Evolutionary conservation across 2,329 filamentous ascomycete genomes (phyloP).

Genomic region (Trichoderma sp.): DNA sequence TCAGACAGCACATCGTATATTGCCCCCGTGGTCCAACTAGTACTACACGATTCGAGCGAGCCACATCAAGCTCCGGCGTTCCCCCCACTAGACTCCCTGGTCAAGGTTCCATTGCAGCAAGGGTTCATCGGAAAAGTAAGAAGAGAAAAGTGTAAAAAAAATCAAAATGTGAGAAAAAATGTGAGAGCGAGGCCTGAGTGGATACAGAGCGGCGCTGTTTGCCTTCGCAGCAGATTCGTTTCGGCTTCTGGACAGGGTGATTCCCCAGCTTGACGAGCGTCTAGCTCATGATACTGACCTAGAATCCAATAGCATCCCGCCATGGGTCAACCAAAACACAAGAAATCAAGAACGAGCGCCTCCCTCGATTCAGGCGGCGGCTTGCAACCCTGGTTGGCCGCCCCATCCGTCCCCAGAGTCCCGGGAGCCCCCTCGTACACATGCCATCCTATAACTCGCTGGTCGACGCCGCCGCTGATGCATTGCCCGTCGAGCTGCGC

Average conservation of each 20-base stretch:
- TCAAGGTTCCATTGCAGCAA: constrained; percentile 15
- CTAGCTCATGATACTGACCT: not conserved
- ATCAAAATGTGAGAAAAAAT: not conserved
- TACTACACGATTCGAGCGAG: constrained; percentile 14
- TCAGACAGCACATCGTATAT: constrained; percentile 8
- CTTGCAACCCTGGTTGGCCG: not conserved
- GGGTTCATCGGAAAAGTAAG: constrained; percentile 12
- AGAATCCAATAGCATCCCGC: constrained; percentile 4
- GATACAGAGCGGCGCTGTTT: not conserved
- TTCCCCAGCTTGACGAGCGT: not conserved
- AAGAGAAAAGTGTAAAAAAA: not conserved
- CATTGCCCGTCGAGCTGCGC: constrained; percentile 13
- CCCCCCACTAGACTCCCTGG: constrained; percentile 1
- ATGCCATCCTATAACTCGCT: constrained; percentile 18
- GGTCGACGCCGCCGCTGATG: constrained; percentile 13
- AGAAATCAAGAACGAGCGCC: not conserved
- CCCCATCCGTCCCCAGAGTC: constrained; percentile 14
- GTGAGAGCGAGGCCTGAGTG: not conserved
- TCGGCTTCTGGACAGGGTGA: constrained; percentile 2
- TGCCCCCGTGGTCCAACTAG: constrained; percentile 12
- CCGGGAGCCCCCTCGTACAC: constrained; percentile 15
- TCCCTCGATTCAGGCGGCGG: not conserved
- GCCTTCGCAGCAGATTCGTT: constrained; percentile 8
- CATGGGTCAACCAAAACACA: not conserved
- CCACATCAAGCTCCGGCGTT: constrained; percentile 10